Evolutionary conservation across 345 rosid species (phyloP).

Genomic region (Populus nigra): DNA sequence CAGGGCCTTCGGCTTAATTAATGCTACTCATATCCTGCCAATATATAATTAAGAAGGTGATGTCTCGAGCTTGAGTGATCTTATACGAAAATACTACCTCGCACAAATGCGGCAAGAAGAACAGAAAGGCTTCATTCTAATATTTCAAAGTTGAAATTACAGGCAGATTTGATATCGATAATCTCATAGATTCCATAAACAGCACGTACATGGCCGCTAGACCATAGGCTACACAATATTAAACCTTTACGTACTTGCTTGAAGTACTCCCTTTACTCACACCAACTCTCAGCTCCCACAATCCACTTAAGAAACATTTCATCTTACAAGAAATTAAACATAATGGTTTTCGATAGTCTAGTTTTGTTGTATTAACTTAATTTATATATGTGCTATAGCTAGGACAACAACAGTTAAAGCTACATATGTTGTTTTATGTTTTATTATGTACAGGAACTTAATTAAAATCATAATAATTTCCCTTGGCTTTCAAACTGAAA

Average conservation of each 20-base stretch:
- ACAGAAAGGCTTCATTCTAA: conserved; percentile 8
- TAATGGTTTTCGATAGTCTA: neutral
- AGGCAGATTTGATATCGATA: conserved; percentile 17
- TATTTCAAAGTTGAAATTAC: conserved; percentile 9
- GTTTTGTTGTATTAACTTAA: conserved; percentile 12
- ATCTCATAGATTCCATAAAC: conserved; percentile 17
- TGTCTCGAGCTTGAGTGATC: neutral
- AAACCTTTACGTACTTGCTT: conserved; percentile 23
- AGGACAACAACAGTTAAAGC: conserved; percentile 23
- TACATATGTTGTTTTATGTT: conserved; percentile 11
- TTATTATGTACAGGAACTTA: conserved; percentile 46
- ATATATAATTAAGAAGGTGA: neutral
- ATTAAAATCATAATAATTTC: conserved; percentile 13
- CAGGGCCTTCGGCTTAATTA: neutral
- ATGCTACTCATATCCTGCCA: neutral
- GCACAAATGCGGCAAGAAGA: too few relatives aligned
- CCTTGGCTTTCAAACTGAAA: conserved; percentile 18
- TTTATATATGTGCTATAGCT: conserved; percentile 6
- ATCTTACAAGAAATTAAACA: conserved; percentile 2
- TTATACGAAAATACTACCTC: too few relatives aligned
- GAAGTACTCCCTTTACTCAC: neutral
- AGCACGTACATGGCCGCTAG: conserved; percentile 5
- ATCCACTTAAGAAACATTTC: neutral
- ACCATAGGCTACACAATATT: conserved; percentile 11
- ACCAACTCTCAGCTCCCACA: neutral